A percentile compares a stretch with the other conserved stretches of the same genome.
Conservation (phyloP, 345 rosid genomes). For the Eucalyptus coolabah region DNA sequence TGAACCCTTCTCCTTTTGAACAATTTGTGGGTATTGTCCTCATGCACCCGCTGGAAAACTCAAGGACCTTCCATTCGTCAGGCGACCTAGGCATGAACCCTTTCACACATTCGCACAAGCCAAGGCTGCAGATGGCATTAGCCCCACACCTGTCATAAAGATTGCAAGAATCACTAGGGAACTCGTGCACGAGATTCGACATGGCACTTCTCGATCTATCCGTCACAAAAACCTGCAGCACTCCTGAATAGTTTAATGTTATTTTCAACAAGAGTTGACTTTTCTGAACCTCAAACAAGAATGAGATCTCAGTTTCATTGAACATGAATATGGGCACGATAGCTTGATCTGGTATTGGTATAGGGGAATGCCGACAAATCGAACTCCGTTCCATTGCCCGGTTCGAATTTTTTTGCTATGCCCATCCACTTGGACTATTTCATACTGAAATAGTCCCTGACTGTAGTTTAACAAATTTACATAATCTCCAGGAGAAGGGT, state of each 20-base stretch:
- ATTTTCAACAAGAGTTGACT: background rate
- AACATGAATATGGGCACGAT: background rate
- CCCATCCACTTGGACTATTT: background rate
- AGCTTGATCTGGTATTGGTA: background rate
- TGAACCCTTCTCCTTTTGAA: too few species aligned
- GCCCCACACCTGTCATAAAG: too few species aligned
- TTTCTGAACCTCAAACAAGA: background rate
- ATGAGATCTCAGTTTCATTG: background rate
- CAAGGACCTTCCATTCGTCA: too few species aligned
- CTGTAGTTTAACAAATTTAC: background rate
- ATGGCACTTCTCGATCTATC: background rate
- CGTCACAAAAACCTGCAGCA: background rate
- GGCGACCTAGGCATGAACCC: too few species aligned
- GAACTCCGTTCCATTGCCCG: constrained; percentile 32
- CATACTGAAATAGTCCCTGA: constrained; percentile 1
- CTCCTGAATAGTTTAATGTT: background rate
- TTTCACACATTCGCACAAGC: too few species aligned
- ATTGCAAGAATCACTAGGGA: too few species aligned
- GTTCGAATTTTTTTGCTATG: background rate
- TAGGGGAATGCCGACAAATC: constrained; percentile 7
- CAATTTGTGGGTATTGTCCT: too few species aligned
- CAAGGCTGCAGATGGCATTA: too few species aligned
- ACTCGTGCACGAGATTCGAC: background rate
- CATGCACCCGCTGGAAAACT: too few species aligned
- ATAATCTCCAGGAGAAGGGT: too few species aligned